These are phyloP conservation scores for Pholiota adiposa DNA, from an alignment of 1,284 basidiomycete genomes.

Conservation along the genomic window DNA sequence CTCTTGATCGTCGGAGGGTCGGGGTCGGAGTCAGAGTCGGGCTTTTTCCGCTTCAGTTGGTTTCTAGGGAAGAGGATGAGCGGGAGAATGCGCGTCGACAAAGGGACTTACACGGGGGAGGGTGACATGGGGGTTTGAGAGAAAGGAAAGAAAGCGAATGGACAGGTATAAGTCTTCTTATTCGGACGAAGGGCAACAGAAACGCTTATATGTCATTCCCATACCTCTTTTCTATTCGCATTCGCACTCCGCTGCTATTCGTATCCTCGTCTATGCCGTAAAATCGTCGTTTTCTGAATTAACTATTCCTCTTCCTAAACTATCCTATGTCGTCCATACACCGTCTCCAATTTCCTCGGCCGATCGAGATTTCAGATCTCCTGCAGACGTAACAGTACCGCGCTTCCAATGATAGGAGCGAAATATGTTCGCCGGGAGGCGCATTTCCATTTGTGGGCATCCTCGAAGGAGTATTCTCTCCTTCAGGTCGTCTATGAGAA, in stretches of 20 bases:
- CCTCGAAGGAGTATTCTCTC: too few species aligned
- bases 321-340: not conserved
- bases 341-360: not conserved
- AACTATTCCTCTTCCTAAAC: not conserved
- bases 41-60: slow-evolving; percentile 32
- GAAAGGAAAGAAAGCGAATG: not conserved
- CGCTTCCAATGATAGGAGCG: not conserved
- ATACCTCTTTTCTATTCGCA: not conserved
- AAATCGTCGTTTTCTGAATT: not conserved
- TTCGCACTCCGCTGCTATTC: slow-evolving; percentile 15
- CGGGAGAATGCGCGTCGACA: too few species aligned
- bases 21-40: slow-evolving; percentile 18
- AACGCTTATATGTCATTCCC: slow-evolving; percentile 4
- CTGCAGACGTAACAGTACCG: not conserved
- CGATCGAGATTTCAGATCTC: not conserved
- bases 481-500: too few species aligned
- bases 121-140: not conserved
- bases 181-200: not conserved
- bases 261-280: not conserved
- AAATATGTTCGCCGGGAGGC: not conserved
- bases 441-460: not conserved
- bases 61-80: slow-evolving; percentile 23
- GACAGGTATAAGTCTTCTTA: not conserved
- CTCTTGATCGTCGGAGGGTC: slow-evolving; percentile 5
- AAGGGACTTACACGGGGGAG: too few species aligned